Base-by-base conservation (phyloP, 2,329 filamentous ascomycete genomes). In the Fusarium beomiforme region DNA sequence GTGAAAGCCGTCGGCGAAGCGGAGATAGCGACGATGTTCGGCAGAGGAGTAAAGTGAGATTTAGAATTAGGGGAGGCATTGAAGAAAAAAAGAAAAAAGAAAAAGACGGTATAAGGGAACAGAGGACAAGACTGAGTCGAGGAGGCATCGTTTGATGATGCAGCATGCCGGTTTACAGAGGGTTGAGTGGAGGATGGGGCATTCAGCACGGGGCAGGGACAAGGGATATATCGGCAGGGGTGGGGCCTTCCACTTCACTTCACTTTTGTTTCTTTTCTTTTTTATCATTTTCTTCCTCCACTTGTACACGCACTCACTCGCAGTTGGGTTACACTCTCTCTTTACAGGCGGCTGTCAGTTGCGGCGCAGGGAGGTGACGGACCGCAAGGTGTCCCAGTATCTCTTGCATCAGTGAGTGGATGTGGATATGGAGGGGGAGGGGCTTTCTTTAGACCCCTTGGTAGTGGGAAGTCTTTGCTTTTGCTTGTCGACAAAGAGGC, bases 121-220 rank as follows among this genome's bases (percentile, higher is more conserved):
- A n/a, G 26, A 44, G 29, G 39, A 56, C 36, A 39, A 39, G 57
- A 50, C 44, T 53, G 55, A 64, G 46, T 63, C 41, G 24, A 54
- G 59, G 59, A 34, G 54, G 64, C 49, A 64, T 53, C 53, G 34
- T 14, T 61, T 61, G 59, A 65, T 62, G 60, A 73, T 73, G 67
- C 49, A 65, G 57, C 60, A 59, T 49, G 66, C 66, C 59, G 66
- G 46, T 53, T 64, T 65, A 50, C 50, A 69, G 55, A 56, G 68
- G 68, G 57, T 63, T 59, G 62, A 66, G 69, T 70, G 67, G 71
- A 70, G 60, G 72, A 72, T 72, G 72, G 72, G 72, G 64, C 72
- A 75, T 75, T 75, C 67, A 68, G 64, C 72, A 73, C 72, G 67
- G 72, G 72, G 72, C 72, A 75, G 42, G 72, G 72, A 75, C 72